phyloP scores from a whole-genome alignment of 805 yeast species.

The Pichia thaimueangensis region DNA sequence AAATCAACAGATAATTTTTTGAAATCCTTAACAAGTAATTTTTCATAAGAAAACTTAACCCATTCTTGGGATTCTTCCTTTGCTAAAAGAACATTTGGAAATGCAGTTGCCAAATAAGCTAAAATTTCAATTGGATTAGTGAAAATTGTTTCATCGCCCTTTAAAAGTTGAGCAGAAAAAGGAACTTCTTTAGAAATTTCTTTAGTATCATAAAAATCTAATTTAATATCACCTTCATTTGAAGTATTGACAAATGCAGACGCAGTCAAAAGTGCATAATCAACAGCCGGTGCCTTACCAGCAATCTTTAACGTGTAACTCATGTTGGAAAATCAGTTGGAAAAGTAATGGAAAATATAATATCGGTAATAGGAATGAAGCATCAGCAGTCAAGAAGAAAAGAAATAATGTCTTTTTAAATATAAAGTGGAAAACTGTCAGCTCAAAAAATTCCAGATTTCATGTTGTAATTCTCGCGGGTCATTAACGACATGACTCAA shows the following conservation, averaged over 20 bases:
- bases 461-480: too few relatives aligned
- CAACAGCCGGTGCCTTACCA: conserved; percentile 78
- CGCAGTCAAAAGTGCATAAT: conserved; percentile 73
- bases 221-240: conserved; percentile 44
- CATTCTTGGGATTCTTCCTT: conserved; percentile 47
- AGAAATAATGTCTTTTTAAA: too few relatives aligned
- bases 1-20: conserved; percentile 72
- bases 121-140: conserved; percentile 42
- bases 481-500: too few relatives aligned
- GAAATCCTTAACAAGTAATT: conserved; percentile 78
- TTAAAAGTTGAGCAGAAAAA: conserved; percentile 37
- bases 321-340: too few relatives aligned
- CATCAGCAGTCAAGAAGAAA: too few relatives aligned
- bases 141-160: conserved; percentile 37
- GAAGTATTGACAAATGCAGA: conserved; percentile 62
- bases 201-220: conserved; percentile 70
- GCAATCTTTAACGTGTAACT: conserved; percentile 59
- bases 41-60: conserved; percentile 60
- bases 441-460: too few relatives aligned
- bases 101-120: conserved; percentile 42
- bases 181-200: conserved; percentile 39
- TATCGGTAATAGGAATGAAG: too few relatives aligned
- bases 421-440: too few relatives aligned
- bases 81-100: conserved; percentile 39
- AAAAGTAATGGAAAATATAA: too few relatives aligned